Base-by-base conservation (phyloP, 2,329 filamentous ascomycete genomes). In the Chrysoporthe austroafricana region DNA sequence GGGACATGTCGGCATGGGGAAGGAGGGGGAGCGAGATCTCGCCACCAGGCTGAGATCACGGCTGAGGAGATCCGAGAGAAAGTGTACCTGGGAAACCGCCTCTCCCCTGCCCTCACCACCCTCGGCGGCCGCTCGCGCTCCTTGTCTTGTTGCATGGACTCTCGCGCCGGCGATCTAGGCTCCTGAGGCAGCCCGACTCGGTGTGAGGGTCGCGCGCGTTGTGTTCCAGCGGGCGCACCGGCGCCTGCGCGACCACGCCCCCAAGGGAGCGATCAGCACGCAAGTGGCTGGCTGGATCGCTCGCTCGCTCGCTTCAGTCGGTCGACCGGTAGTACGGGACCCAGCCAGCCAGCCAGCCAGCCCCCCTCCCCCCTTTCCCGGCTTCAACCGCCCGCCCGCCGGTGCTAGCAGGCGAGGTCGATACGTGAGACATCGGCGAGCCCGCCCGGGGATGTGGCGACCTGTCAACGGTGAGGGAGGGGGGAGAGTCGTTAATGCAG, bases 401-500 rank as follows among this genome's bases (percentile, higher is more conserved):
- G 46, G n/a, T 21, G 6, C 36, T 39, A 39, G 36, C 36, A 44
- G 13, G 18, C 18, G 44, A 18, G 16, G 44, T 16, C 14, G n/a
- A 13, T 34, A 32, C 32, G 26, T 58, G 26, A 62, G 59, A 62
- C 59, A 62, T 42, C 59, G 43, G 21, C 42, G 21, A 46, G 59
- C 42, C 26, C 26, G 26, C 26, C 26, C 32, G 59, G 59, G 13
- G 43, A 62, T 26, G 21, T 61, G 42, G 58, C 58, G 42, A 43
- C 42, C 3, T 32, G 58, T 14, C 21, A 46, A 36, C 58, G 58
- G 42, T 48, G 42, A 3, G 21, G n/a, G 42, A 61, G 42, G 8
- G 21, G n/a, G n/a, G 1, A 26, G 48, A 52, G 48, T n/a, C 21
- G 48, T 52, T 26, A 21, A 52, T 52, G 21, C 50, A 52, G 3